Conservation (phyloP, 495 filamentous ascomycete genomes). For the Pyrenopolyporus hunteri region DNA sequence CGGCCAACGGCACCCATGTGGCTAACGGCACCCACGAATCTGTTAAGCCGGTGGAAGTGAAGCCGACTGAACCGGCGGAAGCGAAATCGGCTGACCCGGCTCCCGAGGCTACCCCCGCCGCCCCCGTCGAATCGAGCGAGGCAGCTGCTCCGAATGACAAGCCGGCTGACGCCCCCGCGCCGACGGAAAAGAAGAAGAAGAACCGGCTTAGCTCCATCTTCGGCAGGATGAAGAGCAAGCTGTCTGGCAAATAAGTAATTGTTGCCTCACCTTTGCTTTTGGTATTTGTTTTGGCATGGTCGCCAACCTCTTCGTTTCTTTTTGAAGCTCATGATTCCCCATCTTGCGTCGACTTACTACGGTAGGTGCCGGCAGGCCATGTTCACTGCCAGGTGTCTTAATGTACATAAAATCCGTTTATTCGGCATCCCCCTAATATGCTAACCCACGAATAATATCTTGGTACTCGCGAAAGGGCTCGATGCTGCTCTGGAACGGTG, state of each 20-base stretch:
- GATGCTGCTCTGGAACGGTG: conserved; percentile 17
- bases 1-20: conserved; percentile 19
- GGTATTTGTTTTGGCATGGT: conserved; percentile 28
- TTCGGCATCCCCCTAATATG: conserved; percentile 17
- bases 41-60: conserved; percentile 34
- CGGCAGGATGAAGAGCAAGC: conserved; percentile 63
- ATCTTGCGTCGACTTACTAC: conserved; percentile 40
- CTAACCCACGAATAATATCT: conserved; percentile 3
- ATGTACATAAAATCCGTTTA: conserved; percentile 38
- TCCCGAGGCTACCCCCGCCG: not conserved
- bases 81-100: not conserved
- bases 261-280: conserved; percentile 19
- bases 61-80: conserved; percentile 10
- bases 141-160: conserved; percentile 42
- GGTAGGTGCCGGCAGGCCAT: conserved; percentile 35
- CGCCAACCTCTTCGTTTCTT: conserved; percentile 33
- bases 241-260: conserved; percentile 43
- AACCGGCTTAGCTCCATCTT: conserved; percentile 64
- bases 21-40: conserved; percentile 23
- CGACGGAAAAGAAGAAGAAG: conserved; percentile 62
- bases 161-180: conserved; percentile 38
- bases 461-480: not conserved
- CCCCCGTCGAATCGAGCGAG: not conserved
- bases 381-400: conserved; percentile 25
- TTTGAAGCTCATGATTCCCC: conserved; percentile 51